Base-by-base conservation (phyloP, 208 protist genomes). In the Leishmania aethiopica region DNA sequence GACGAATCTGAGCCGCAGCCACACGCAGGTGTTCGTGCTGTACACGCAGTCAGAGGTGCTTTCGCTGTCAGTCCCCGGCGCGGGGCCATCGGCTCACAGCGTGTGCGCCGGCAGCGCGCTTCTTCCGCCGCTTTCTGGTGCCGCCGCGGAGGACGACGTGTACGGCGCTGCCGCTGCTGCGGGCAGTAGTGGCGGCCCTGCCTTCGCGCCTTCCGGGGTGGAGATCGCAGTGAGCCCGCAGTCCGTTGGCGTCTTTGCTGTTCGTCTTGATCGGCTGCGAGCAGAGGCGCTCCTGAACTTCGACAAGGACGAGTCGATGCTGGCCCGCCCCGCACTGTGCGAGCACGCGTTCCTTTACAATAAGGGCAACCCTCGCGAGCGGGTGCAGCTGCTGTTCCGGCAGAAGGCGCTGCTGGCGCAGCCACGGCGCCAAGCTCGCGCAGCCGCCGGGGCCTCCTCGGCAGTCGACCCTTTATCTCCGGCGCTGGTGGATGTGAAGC, bases 261-360 rank as follows among this genome's bases (percentile, higher is more conserved):
- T 97, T n/a, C 87, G 88, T 64, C 75, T 96, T 2, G 91, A 96
- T 80, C 78, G 87, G n/a, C 75, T 82, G 51, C 86, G 91, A 19
- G 88, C 94, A 22, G 90, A 92, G 53, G 84, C 88, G 42, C 86
- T 96, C 66, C 85, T 92, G 15, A 92, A 91, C 77, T 91, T 88
- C 67, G 88, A 91, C 82, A 91, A 88, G 82, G 90, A 92, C 87
- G 86, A 91, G 72, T 80, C 78, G 42, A 82, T 64, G 71, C 75
- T 84, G 10, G 77, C 81, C 53, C 74, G 88, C 28, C 86, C 87
- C 25, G 60, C 86, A 17, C 75, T 96, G 40, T 91, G 83, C 79
- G 94, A 97, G 78, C 90, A 96, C 78, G 92, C 88, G 11, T 87
- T 90, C 64, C 77, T 97, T 11, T 84, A 95, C 40, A 95, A 95